Base-by-base conservation (phyloP, 768 basidiomycete genomes). In the Flagelloscypha sp. region DNA sequence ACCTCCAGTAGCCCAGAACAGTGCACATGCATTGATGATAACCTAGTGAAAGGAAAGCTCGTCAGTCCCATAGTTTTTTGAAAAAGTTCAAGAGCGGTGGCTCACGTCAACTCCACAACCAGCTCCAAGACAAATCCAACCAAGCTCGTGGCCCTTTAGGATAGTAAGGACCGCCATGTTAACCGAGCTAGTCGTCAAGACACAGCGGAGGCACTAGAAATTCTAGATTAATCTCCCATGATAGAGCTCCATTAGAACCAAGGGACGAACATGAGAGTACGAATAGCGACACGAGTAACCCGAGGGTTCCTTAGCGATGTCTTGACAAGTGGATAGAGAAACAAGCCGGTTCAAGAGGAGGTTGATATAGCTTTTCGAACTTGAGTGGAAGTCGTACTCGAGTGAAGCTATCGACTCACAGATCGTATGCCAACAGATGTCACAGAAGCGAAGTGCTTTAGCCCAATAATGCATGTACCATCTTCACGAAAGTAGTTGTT, bases 131-230 rank as follows among this genome's bases (percentile, higher is more conserved):
- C 69, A 71, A 6, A 74, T 58, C 68, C 66, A 72, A 6, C 58
- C 67, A 7, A 69, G 49, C 42, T 74, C 59, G 16, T 55, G 46
- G 5, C 72, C 72, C 29, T 72, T 55, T 48, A 68, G 37, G 16
- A 57, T 33, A 8, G 67, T 65, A 19, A 76, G 56, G n/a, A 72
- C 49, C 8, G 55, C 47, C 24, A 73, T 64, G 47, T 76, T 38
- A 35, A 68, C 59, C 24, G 65, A 61, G 8, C 71, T 72, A 5
- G 73, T 73, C 8, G 60, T 58, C 9, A 76, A 59, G 70, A 66
- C 15, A 68, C 55, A 15, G 54, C 43, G 0, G 73, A 60, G 0
- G 72, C 72, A 30, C 68, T 68, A 38, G 24, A 28, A 16, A 24
- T 10, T 28, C 29, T 24, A 12, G 17, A 18, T 19, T 11, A 23